These are phyloP conservation scores for Penicillium soppii DNA, from an alignment of 495 filamentous ascomycete species.

Conservation along the genomic window DNA sequence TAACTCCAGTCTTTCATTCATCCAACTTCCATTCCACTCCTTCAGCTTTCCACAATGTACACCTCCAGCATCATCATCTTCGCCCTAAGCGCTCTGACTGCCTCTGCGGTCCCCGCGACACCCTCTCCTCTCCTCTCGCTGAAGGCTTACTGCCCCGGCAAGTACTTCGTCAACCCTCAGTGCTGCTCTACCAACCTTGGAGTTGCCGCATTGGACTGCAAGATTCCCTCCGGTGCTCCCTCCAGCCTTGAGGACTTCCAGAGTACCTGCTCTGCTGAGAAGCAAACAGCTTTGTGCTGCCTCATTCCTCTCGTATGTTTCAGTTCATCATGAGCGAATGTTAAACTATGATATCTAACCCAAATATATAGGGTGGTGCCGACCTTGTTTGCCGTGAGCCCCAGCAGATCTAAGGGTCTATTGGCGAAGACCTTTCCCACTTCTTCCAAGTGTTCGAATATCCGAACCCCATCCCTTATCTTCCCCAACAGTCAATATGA, in stretches of 20 bases:
- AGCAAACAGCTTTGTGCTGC: background rate
- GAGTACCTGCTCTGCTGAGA: background rate
- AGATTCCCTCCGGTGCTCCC: background rate
- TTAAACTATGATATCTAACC: background rate
- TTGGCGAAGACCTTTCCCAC: background rate
- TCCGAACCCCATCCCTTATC: background rate
- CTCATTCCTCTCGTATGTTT: background rate
- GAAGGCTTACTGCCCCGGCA: background rate
- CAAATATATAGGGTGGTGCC: background rate
- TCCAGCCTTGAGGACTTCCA: background rate
- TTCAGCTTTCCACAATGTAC: background rate
- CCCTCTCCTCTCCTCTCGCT: background rate
- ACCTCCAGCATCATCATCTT: background rate
- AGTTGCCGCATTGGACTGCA: background rate
- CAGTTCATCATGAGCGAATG: background rate
- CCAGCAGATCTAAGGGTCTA: background rate
- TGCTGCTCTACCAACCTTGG: background rate
- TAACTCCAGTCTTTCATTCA: background rate
- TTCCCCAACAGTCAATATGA: background rate
- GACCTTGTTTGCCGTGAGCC: background rate
- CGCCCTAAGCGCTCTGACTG: background rate
- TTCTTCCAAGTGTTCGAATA: background rate
- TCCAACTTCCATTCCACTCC: background rate
- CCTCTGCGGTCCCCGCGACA: background rate
- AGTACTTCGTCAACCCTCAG: constrained; percentile 2